These are phyloP conservation scores for Neoscytalidium dimidiatum DNA, from an alignment of 2,329 filamentous ascomycete genomes.

Conservation along the genomic window DNA sequence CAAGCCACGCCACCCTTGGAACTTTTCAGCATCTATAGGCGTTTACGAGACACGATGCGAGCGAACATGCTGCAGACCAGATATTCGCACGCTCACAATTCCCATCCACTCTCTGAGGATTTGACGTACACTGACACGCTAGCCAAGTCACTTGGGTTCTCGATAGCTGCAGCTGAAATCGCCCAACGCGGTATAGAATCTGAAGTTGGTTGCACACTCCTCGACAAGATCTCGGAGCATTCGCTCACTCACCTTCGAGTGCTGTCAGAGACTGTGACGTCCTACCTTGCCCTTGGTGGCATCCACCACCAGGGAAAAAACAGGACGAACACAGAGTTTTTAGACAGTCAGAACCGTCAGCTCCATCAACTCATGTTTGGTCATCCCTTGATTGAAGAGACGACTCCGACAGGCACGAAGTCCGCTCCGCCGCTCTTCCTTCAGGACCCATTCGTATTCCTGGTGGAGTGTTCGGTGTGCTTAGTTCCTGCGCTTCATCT, in stretches of 20 bases:
- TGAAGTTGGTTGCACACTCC: slow-evolving; percentile 67
- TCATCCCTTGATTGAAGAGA: slow-evolving; percentile 43
- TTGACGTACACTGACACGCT: slow-evolving; percentile 59
- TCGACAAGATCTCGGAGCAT: slow-evolving; percentile 84
- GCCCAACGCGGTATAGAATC: slow-evolving; percentile 83
- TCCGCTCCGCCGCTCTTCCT: slow-evolving; percentile 58
- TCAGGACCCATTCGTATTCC: slow-evolving; percentile 75
- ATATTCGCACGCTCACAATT: slow-evolving; percentile 46
- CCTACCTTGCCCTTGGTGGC: slow-evolving; percentile 77
- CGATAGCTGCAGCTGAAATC: slow-evolving; percentile 87
- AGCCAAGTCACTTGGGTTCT: slow-evolving; percentile 72
- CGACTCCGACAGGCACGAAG: slow-evolving; percentile 45
- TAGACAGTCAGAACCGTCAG: slow-evolving; percentile 68
- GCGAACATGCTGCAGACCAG: slow-evolving; percentile 52
- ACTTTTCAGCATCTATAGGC: slow-evolving; percentile 57
- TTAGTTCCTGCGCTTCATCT: slow-evolving; percentile 67
- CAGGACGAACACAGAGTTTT: slow-evolving; percentile 67
- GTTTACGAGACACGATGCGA: slow-evolving; percentile 57
- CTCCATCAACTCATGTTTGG: slow-evolving; percentile 73
- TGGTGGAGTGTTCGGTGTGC: slow-evolving; percentile 76
- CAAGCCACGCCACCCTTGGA: slow-evolving; percentile 40
- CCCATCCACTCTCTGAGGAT: slow-evolving; percentile 45
- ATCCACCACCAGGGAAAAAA: slow-evolving; percentile 60
- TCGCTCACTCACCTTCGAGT: slow-evolving; percentile 84
- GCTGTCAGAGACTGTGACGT: slow-evolving; percentile 82